Evolutionary conservation across 2,329 filamentous ascomycete species (phyloP).

Genomic region (Hypoxylon sp.): DNA sequence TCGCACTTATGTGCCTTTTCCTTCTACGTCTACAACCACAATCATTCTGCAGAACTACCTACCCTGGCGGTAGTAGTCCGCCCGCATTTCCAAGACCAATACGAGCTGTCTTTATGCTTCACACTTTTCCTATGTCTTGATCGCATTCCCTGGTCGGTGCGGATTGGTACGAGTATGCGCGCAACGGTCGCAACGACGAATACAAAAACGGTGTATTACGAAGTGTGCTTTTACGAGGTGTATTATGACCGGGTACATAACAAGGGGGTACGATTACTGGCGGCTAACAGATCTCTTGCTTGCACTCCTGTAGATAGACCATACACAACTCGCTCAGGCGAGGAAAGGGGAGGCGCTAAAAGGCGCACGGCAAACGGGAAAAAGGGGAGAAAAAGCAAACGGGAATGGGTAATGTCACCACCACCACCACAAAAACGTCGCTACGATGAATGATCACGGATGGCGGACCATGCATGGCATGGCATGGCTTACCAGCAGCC

Average conservation of each 20-base stretch:
- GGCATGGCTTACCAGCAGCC: slow-evolving; percentile 6
- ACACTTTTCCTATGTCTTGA: slow-evolving; percentile 21
- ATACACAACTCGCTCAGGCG: slow-evolving; percentile 37
- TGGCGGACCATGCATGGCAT: slow-evolving; percentile 8
- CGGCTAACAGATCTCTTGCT: slow-evolving; percentile 13
- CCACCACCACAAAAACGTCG: slow-evolving; percentile 8
- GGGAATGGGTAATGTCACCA: slow-evolving; percentile 6
- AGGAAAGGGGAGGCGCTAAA: slow-evolving; percentile 24
- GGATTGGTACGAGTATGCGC: slow-evolving; percentile 22
- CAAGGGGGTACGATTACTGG: slow-evolving; percentile 11
- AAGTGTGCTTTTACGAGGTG: slow-evolving; percentile 13
- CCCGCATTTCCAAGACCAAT: slow-evolving; percentile 3
- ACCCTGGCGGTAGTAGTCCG: slow-evolving; percentile 9
- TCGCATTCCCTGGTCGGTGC: slow-evolving; percentile 19
- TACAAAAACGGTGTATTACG: slow-evolving; percentile 24
- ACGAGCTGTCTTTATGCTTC: slow-evolving; percentile 4
- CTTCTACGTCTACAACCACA: neutral
- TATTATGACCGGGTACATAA: slow-evolving; percentile 16
- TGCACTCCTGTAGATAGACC: slow-evolving; percentile 29
- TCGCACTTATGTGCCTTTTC: slow-evolving; percentile 3
- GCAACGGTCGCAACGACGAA: slow-evolving; percentile 25
- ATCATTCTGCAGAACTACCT: slow-evolving; percentile 3
- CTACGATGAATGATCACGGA: slow-evolving; percentile 34
- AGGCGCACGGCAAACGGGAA: slow-evolving; percentile 3
- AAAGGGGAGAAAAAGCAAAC: slow-evolving; percentile 6